Evolutionary conservation across 176 grass and related monocot genomes (phyloP), one percentile per base, ranked within the genome.

Genomic region (Carex myosuroides): DNA sequence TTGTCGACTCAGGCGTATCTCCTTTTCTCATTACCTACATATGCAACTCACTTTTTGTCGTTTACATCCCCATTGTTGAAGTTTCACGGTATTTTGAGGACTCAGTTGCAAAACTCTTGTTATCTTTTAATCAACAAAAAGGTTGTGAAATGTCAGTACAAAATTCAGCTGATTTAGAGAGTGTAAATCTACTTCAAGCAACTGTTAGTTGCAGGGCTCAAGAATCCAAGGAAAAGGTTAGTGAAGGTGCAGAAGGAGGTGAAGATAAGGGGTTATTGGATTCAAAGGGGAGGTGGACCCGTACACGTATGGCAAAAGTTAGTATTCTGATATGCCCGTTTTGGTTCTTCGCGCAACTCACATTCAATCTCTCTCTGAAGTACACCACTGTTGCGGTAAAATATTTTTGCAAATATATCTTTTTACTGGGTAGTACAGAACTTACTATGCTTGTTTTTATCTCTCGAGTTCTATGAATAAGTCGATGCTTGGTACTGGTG

Each of bases 371-470:
- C 1, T 98, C 96, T 84, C 91, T 98, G 24, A 95, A 92, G 86
- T 98, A 99, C 83, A 99, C 96, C 46, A 99, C 96, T 42, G 96
- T 99, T 32, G 93, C 96, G 3, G 96, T 99, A 92, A 88, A 84
- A 87, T 17, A 63, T 79, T 69, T 69, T 77, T 77, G 50, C 24
- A 56, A 52, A 56, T 55, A 17, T 30, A 56, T 76, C 4, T 30
- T 53, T 75, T 53, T 75, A 42, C 71, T 53, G 46, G 71, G 21
- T 75, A 76, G 21, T 76, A 8, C 46, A 76, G 10, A 24, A 50
- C 41, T 24, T 53, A 14, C 8, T 73, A 24, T 50, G 5, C 21
- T 32, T 66, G 26, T 5, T 69, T 18, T 4, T n/a, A n/a, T n/a
- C n/a, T n/a, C n/a, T n/a, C n/a, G n/a, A n/a, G n/a, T n/a, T n/a